Conservation (phyloP, 495 filamentous ascomycete genomes). For the Podospora sp. region DNA sequence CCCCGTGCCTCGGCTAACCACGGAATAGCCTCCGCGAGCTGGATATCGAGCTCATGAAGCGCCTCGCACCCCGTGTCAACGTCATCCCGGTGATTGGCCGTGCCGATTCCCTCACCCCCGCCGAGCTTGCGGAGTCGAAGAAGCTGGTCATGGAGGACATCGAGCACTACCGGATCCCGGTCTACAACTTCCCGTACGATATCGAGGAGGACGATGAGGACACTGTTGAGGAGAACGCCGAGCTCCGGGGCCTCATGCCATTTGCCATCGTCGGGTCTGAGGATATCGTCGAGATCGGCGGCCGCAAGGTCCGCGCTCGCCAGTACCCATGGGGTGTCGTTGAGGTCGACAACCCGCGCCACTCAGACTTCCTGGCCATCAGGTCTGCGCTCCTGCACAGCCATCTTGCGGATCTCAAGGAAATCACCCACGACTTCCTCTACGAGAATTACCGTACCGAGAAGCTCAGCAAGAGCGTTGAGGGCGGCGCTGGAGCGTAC, state of each 20-base stretch:
- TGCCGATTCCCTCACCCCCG: constrained; percentile 94
- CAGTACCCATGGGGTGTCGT: constrained; percentile 99
- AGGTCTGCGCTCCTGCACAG: constrained; percentile 94
- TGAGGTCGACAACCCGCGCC: constrained; percentile 97
- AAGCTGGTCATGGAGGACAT: constrained; percentile 99
- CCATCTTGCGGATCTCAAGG: constrained; percentile 96
- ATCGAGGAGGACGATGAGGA: constrained; percentile 99
- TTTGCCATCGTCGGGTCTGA: constrained; percentile 98
- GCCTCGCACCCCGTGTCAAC: constrained; percentile 95
- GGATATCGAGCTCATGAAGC: constrained; percentile 99
- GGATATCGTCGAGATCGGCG: constrained; percentile 90
- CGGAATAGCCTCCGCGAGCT: constrained; percentile 83
- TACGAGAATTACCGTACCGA: constrained; percentile 99
- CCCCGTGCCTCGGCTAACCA: constrained; percentile 28
- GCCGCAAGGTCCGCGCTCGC: constrained; percentile 85
- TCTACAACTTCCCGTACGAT: constrained; percentile 99
- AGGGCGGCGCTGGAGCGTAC: constrained; percentile 84
- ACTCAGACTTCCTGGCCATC: constrained; percentile 97
- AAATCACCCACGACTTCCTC: constrained; percentile 99
- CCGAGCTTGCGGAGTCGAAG: constrained; percentile 97
- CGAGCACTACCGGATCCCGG: constrained; percentile 98
- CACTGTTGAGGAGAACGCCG: constrained; percentile 97
- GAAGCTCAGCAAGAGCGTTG: constrained; percentile 99
- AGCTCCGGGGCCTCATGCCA: constrained; percentile 94
- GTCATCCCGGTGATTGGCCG: constrained; percentile 99